These are phyloP conservation scores for Podochytrium sp. DNA, from an alignment of 192 early-diverging fungal species.

Conservation along the genomic window DNA sequence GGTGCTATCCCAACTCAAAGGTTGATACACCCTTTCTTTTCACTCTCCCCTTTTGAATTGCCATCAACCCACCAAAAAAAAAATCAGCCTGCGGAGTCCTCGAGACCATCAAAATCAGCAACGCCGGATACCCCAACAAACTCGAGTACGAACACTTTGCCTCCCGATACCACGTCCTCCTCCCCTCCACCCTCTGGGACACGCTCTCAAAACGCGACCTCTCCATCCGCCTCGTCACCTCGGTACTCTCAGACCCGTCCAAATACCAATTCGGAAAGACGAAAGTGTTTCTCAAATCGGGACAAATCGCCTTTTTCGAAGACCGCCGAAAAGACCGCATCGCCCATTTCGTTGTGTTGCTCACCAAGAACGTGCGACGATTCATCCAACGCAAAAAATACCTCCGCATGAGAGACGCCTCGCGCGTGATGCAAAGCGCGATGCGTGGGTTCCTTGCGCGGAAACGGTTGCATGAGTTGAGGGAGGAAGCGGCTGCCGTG, in stretches of 20 bases:
- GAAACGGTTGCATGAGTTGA: slow-evolving; percentile 53
- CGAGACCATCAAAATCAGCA: slow-evolving; percentile 92
- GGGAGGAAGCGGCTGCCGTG: slow-evolving; percentile 68
- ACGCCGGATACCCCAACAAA: slow-evolving; percentile 87
- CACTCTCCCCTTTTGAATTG: too few relatives aligned
- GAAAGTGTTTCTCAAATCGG: slow-evolving; percentile 98
- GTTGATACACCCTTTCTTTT: slow-evolving; percentile 72
- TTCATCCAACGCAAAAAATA: slow-evolving; percentile 57
- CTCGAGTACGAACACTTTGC: slow-evolving; percentile 85
- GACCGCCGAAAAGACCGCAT: slow-evolving; percentile 86
- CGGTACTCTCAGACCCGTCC: slow-evolving; percentile 75
- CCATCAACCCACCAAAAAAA: slow-evolving; percentile 76
- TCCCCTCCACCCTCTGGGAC: slow-evolving; percentile 24
- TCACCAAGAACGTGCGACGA: slow-evolving; percentile 85
- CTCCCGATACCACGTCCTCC: slow-evolving; percentile 56
- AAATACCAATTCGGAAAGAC: slow-evolving; percentile 93
- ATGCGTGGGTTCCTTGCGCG: slow-evolving; percentile 67
- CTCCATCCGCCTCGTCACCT: slow-evolving; percentile 75
- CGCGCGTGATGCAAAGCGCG: slow-evolving; percentile 65
- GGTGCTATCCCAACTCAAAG: slow-evolving; percentile 84
- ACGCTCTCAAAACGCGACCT: slow-evolving; percentile 44
- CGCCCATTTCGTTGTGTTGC: slow-evolving; percentile 73
- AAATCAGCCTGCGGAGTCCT: slow-evolving; percentile 87
- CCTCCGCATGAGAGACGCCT: slow-evolving; percentile 51
- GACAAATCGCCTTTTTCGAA: slow-evolving; percentile 87